Conservation (phyloP, 208 protist genomes). For the Acanthamoeba triangularis region DNA sequence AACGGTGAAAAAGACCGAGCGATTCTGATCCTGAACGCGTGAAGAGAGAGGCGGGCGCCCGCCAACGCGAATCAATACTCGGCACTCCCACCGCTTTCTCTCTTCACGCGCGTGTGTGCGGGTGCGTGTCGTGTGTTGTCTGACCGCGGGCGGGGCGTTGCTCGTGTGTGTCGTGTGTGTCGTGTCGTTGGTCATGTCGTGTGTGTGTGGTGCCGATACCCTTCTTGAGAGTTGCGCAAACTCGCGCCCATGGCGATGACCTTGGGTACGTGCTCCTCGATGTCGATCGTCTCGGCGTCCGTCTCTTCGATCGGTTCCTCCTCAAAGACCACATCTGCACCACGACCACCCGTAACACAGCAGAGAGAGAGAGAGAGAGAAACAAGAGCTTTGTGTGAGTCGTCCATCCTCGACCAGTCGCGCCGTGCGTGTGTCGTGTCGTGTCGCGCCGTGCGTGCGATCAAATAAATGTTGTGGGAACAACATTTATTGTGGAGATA, state of each 20-base stretch:
- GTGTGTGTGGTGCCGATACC: too few species aligned
- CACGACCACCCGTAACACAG: neutral
- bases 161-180: too few species aligned
- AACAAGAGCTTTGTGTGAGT: neutral
- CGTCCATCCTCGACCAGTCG: neutral
- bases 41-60: neutral
- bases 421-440: too few species aligned
- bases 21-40: neutral
- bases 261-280: neutral
- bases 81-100: neutral
- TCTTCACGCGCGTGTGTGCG: too few species aligned
- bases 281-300: neutral
- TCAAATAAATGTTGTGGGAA: conserved; percentile 3
- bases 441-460: too few species aligned
- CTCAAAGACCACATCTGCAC: neutral
- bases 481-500: conserved; percentile 1
- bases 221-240: conserved; percentile 13
- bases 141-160: too few species aligned
- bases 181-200: neutral
- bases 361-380: too few species aligned
- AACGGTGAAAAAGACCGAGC: neutral
- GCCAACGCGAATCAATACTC: neutral
- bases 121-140: too few species aligned
- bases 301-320: neutral
- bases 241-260: conserved; percentile 12